These are phyloP conservation scores for Podaxis sp. DNA, from an alignment of 768 basidiomycete genomes.

Conservation along the genomic window DNA sequence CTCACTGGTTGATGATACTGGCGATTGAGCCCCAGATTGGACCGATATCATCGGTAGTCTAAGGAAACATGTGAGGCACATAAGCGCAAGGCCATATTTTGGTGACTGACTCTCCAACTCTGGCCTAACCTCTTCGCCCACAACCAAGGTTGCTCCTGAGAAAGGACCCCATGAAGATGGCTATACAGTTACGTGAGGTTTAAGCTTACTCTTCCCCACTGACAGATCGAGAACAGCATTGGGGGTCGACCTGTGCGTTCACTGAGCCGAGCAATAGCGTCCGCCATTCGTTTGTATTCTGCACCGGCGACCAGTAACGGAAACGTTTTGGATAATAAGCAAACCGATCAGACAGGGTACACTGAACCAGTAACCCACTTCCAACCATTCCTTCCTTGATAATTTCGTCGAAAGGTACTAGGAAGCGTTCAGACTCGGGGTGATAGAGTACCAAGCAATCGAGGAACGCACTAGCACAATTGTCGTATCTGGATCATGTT, in stretches of 20 bases:
- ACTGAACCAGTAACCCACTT: conserved; percentile 17
- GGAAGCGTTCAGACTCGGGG: neutral
- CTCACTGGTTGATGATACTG: conserved; percentile 54
- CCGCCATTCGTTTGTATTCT: conserved; percentile 56
- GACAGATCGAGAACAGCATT: conserved; percentile 59
- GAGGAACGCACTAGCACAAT: too few relatives aligned
- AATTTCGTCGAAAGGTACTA: conserved; percentile 56
- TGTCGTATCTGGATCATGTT: conserved; percentile 43
- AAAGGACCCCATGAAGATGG: conserved; percentile 17
- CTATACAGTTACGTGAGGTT: conserved; percentile 20
- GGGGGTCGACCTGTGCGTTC: conserved; percentile 49
- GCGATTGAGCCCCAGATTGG: conserved; percentile 49
- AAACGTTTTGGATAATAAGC: neutral
- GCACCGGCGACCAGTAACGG: too few relatives aligned
- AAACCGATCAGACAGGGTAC: neutral
- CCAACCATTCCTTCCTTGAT: conserved; percentile 56
- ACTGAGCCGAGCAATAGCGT: conserved; percentile 52
- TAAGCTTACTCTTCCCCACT: conserved; percentile 61
- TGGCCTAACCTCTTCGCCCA: conserved; percentile 65
- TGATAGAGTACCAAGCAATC: too few relatives aligned
- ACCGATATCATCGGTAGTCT: conserved; percentile 57
- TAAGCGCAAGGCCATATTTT: neutral
- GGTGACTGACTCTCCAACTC: conserved; percentile 56
- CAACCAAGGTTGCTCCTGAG: conserved; percentile 60
- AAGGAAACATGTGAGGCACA: neutral